Conservation (phyloP, 2,329 filamentous ascomycete species). For the Tolypocladium nubicola region DNA sequence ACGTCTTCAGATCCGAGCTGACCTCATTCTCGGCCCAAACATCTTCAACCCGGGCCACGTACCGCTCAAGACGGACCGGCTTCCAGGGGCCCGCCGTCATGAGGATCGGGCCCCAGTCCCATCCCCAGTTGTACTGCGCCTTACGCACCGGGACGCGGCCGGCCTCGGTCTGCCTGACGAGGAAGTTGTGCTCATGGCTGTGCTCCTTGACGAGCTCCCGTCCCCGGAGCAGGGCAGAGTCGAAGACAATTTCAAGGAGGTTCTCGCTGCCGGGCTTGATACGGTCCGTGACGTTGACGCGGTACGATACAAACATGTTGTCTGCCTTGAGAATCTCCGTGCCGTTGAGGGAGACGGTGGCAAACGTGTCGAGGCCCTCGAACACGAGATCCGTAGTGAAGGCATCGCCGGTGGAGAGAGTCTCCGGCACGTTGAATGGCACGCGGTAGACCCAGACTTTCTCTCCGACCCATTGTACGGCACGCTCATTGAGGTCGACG, state of each 20-base stretch:
- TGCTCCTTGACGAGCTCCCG: constrained; percentile 40
- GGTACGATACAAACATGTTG: constrained; percentile 54
- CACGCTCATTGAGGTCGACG: constrained; percentile 49
- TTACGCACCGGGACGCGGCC: constrained; percentile 35
- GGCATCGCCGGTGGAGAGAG: constrained; percentile 2
- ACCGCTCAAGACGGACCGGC: constrained; percentile 54
- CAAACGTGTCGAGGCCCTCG: constrained; percentile 54
- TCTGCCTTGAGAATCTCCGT: constrained; percentile 41
- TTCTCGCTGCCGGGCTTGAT: constrained; percentile 27
- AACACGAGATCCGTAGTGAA: constrained; percentile 38
- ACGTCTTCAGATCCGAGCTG: constrained; percentile 17
- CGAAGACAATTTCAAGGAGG: constrained; percentile 45
- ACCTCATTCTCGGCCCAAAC: constrained; percentile 34
- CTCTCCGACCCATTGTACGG: constrained; percentile 51
- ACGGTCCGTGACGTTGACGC: constrained; percentile 36
- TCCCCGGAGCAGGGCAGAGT: constrained; percentile 40
- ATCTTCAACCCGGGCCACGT: constrained; percentile 46
- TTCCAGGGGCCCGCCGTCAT: constrained; percentile 57
- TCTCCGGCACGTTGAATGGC: constrained; percentile 11
- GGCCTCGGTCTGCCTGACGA: constrained; percentile 35
- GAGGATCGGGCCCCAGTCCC: constrained; percentile 59
- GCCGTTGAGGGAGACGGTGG: constrained; percentile 45
- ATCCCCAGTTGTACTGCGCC: constrained; percentile 61
- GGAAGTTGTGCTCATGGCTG: constrained; percentile 39
- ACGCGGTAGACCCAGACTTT: constrained; percentile 47